Evolutionary conservation across 179 eudicot genomes (phyloP), one percentile per base, ranked within the genome.

Genomic region (Actinidia arguta): DNA sequence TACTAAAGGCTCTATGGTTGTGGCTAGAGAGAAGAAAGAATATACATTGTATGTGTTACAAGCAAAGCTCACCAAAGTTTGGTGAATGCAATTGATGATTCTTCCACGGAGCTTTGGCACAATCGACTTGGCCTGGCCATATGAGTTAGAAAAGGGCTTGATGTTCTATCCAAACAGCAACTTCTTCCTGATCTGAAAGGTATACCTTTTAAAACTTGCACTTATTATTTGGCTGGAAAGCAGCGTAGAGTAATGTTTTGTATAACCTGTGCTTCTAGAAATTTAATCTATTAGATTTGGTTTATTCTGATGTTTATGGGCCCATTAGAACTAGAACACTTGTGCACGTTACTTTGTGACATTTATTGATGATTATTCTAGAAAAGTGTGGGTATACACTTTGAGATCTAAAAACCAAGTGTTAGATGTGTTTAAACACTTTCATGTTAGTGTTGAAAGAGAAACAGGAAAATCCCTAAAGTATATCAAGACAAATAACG

Each of bases 341-440:
- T 69, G 69, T 18, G 16, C 69, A 17, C 44, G 39, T 55, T 78
- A 61, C 3, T 78, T 78, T 61, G 71, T 78, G 18, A n/a, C 11
- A 10, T 78, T 78, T 61, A 78, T 78, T 39, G 56, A 78, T 46
- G 39, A 62, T 25, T 44, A 62, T 14, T 78, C 71, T 31, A 62
- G 39, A 48, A 78, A 62, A 22, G 17, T 78, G 12, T 62, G 56
- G 71, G 44, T 14, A 14, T 59, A 36, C 36, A 8, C 17, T 47
- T 25, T 58, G 13, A 78, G 62, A 46, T 31, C 54, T 25, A 78
- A 78, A 78, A 42, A 63, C 20, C 42, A 78, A 25, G 56, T 78
- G 0, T 31, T 42, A 0, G 56, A 78, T 39, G 48, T 22, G 5
- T 78, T 78, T 18, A 61, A 78, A 51, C 52, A 44, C n/a, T 78